phyloP scores from a whole-genome alignment of 2,329 filamentous ascomycete species.

The Thielaviopsis ethacetica region DNA sequence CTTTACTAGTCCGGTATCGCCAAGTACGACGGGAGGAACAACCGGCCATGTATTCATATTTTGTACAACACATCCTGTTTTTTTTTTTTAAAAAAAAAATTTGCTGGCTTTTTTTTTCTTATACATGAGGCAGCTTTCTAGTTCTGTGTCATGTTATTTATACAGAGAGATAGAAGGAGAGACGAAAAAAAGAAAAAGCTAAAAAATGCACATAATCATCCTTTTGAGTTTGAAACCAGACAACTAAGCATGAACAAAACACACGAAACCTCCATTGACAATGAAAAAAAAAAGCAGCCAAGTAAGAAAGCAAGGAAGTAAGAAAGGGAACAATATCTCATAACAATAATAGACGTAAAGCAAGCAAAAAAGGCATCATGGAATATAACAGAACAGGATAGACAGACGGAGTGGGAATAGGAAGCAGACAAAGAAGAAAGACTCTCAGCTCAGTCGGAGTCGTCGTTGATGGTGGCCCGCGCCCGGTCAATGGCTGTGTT shows the following conservation, averaged over 20 bases:
- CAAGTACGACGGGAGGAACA: background rate
- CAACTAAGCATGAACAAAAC: background rate
- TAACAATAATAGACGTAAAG: background rate
- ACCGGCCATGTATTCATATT: conserved; percentile 8
- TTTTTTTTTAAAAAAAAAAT: no score
- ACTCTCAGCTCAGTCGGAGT: conserved; percentile 46
- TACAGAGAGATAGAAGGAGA: background rate
- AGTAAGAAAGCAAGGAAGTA: no score
- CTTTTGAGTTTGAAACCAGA: background rate
- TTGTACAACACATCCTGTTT: conserved; percentile 1
- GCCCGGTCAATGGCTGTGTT: conserved; percentile 45
- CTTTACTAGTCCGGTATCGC: background rate
- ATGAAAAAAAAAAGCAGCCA: background rate
- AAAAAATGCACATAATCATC: background rate
- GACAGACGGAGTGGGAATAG: background rate
- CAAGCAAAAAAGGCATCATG: background rate
- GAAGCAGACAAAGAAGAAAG: background rate
- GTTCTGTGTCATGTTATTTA: background rate
- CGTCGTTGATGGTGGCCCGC: conserved; percentile 40
- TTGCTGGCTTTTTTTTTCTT: background rate
- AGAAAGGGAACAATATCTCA: background rate
- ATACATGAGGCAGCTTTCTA: background rate
- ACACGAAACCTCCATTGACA: background rate
- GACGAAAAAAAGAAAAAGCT: background rate
- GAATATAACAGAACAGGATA: background rate